Base-by-base conservation (phyloP, 2,329 filamentous ascomycete species). In the Neonectria ditissima region DNA sequence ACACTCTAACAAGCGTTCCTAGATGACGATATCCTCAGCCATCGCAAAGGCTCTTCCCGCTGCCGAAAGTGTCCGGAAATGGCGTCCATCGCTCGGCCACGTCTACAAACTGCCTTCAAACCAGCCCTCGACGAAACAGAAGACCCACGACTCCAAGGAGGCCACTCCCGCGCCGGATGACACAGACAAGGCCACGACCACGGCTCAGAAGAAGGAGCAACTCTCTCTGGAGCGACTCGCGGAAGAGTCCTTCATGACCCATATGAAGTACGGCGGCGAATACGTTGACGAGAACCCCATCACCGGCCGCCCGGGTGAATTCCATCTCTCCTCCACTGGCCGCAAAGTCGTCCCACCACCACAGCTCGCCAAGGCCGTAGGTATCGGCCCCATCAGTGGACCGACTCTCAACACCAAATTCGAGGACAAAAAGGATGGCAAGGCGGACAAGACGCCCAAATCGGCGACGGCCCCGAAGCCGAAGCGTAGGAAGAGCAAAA, bases 281-380 rank as follows among this genome's bases (percentile, higher is more conserved):
- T 91, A 88, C 73, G 86, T 91, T 77, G 87, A 91, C 76, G 87
- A 90, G 75, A 91, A 89, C 68, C 87, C 88, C 44, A 90, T 91
- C 69, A 90, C 87, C 0, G 89, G 89, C 52, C 83, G 85, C 30
- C 89, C 89, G 1, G 89, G 89, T 53, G 87, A 89, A 57, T 91
- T 91, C 75, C 87, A 90, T 68, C 82, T 90, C 11, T 85, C 85
- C 9, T 88, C 86, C 8, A 89, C 87, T 0, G 88, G 88, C 1
- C 83, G 87, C 57, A 86, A 86, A 71, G 71, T 75, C 2, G 74
- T 77, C 5, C 73, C 72, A 16, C 74, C 78, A 22, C 77, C 76
- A 2, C 76, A 76, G 47, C 68, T 74, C 45, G 69, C 68, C 5
- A 68, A 75, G 48, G 69, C 75, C 24, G 72, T 73, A 8, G 73